Evolutionary conservation across 768 basidiomycete species (phyloP).

Genomic region (Tricholoma bakamatsutake): DNA sequence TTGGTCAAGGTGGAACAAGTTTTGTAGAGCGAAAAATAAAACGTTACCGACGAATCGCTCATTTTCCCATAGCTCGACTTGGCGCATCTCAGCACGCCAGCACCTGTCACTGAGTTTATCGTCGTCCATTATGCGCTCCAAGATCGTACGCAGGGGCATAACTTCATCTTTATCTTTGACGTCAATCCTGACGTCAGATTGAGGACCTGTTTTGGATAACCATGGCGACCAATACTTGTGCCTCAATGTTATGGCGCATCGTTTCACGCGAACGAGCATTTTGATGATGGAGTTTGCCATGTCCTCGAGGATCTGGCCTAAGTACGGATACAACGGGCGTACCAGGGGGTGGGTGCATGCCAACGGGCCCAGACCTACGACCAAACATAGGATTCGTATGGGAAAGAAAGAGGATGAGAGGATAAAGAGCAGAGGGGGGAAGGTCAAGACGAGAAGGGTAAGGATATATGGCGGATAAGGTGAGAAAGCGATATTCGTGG

Average conservation of each 20-base stretch:
- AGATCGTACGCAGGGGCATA: conserved; percentile 16
- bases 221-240: not conserved
- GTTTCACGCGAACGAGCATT: not conserved
- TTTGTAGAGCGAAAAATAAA: not conserved
- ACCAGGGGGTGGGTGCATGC: conserved; percentile 10
- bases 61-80: conserved; percentile 80
- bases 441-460: conserved; percentile 37
- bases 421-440: conserved; percentile 45
- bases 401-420: conserved; percentile 44
- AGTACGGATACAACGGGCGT: conserved; percentile 6
- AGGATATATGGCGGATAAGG: conserved; percentile 52
- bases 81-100: conserved; percentile 59
- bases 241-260: not conserved
- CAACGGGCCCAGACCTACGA: conserved; percentile 21
- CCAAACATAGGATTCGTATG: conserved; percentile 39
- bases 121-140: conserved; percentile 50
- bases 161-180: not conserved
- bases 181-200: not conserved
- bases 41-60: conserved; percentile 44
- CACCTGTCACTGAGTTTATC: conserved; percentile 57
- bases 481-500: conserved; percentile 20
- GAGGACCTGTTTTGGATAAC: not conserved
- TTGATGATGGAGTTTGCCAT: not conserved
- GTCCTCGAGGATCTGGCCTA: not conserved
- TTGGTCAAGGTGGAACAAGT: not conserved